These are phyloP conservation scores for Cinnamomum micranthum DNA, from an alignment of 164 flowering plant genomes.

Conservation along the genomic window DNA sequence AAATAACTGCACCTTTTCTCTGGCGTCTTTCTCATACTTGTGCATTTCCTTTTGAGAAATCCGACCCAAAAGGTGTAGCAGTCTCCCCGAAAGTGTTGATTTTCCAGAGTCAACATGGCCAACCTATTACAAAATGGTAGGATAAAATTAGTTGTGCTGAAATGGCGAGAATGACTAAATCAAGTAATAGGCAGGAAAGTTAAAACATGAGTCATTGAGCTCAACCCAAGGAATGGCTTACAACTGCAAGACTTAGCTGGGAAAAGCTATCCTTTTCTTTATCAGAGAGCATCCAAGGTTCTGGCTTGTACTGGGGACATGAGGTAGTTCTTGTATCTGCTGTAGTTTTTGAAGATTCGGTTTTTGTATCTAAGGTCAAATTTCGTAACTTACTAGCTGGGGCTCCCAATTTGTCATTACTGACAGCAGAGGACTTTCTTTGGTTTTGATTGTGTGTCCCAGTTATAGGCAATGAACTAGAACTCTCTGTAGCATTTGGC, in stretches of 20 bases:
- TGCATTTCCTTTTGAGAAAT: constrained; percentile 90
- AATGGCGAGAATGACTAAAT: neutral
- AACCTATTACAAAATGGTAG: constrained; percentile 44
- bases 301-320: constrained; percentile 49
- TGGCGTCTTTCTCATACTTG: constrained; percentile 88
- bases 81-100: constrained; percentile 94
- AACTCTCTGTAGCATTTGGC: constrained; percentile 23
- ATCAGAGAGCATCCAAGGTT: constrained; percentile 76
- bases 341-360: constrained; percentile 26
- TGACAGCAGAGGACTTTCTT: constrained; percentile 21
- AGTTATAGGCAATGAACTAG: constrained; percentile 22
- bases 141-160: neutral
- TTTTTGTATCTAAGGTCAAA: constrained; percentile 30
- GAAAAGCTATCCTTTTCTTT: constrained; percentile 37
- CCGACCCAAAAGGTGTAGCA: constrained; percentile 72
- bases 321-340: constrained; percentile 20
- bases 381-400: constrained; percentile 28
- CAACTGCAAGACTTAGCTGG: constrained; percentile 93
- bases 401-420: constrained; percentile 17
- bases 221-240: constrained; percentile 29
- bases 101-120: constrained; percentile 99
- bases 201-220: neutral
- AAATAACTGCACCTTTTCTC: constrained; percentile 42
- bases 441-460: constrained; percentile 22
- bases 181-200: neutral